Evolutionary conservation across 2,329 filamentous ascomycete genomes (phyloP), one percentile per base, ranked within the genome.

Genomic region (Pseudocercospora eumusae): DNA sequence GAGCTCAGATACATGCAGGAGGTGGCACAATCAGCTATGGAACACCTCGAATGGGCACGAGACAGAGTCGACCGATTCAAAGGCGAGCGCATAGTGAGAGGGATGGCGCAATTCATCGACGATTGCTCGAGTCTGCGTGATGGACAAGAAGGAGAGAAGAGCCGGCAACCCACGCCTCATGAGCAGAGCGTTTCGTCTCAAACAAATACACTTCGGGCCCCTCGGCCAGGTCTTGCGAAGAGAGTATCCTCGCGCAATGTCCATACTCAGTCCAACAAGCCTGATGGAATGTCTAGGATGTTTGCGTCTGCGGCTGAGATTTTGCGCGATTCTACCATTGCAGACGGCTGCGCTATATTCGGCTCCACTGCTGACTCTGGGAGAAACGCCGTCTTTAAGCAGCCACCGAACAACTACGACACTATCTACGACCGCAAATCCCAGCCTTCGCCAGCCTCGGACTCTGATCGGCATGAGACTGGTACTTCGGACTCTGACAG

Each of bases 21-120:
- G 44, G 79, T 88, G 71, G 78, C 81, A 0, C 75, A 76, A 18
- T 82, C 84, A 3, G 78, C 86, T 4, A 85, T 86, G 76, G 81
- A 86, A 40, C 86, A 88, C 61, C 71, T 89, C 6, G 85, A 86
- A 75, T 83, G 79, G 77, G 83, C 77, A 49, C 79, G 80, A 65
- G 80, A 77, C 64, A 81, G 75, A 57, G 82, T 79, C 59, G 84
- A 81, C 66, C 83, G 80, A 67, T 81, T 77, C 69, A 79, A 78
- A 67, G 82, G 77, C 54, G 84, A 80, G 67, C 81, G 78, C 66
- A 86, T 82, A 73, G 81, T 82, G 40, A 79, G 81, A 18, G 82
- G 83, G 0, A 74, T 86, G 28, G 82, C 81, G 2, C 76, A 78
- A 18, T 86, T 76, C 60, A 73, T 76, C 47, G 70, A 75, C 53